phyloP scores from a whole-genome alignment of 2,329 filamentous ascomycete species.

The Scleromitrula shiraiana region DNA sequence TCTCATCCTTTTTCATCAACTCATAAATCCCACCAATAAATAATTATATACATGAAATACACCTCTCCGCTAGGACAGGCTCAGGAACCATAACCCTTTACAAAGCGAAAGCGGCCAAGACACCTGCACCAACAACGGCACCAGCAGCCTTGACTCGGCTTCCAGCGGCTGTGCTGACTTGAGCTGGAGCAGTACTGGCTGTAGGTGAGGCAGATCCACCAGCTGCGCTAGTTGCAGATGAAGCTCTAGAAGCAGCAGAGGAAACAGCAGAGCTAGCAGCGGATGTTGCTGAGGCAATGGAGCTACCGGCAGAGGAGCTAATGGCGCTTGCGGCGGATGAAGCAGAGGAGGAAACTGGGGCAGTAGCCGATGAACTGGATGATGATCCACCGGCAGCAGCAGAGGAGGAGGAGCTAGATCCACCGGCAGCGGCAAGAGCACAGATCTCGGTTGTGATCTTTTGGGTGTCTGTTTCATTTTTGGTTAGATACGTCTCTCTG shows the following conservation, averaged over 20 bases:
- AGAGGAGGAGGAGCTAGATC: not conserved
- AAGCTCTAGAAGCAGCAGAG: not conserved
- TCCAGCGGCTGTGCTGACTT: conserved; percentile 4
- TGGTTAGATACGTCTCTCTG: not conserved
- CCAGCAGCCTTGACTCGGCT: conserved; percentile 8
- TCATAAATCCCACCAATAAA: too few species aligned
- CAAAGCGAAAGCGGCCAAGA: conserved; percentile 19
- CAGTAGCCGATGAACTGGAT: conserved; percentile 2
- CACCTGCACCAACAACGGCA: conserved; percentile 13
- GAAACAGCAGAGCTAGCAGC: not conserved
- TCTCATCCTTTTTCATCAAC: too few species aligned
- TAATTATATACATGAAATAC: too few species aligned
- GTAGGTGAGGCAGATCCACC: not conserved
- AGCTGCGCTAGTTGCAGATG: not conserved
- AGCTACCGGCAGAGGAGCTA: not conserved
- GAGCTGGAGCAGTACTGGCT: conserved; percentile 3
- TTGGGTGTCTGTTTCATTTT: not conserved
- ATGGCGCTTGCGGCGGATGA: not conserved
- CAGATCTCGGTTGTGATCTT: conserved; percentile 1
- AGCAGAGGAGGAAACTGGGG: not conserved
- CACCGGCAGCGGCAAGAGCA: not conserved
- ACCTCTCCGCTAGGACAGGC: too few species aligned
- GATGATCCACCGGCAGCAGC: conserved; percentile 4
- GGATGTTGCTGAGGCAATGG: not conserved
- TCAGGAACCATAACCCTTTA: too few species aligned